These are phyloP conservation scores for Endoconidiophora laricicola DNA, from an alignment of 2,329 filamentous ascomycete species.

Conservation along the genomic window DNA sequence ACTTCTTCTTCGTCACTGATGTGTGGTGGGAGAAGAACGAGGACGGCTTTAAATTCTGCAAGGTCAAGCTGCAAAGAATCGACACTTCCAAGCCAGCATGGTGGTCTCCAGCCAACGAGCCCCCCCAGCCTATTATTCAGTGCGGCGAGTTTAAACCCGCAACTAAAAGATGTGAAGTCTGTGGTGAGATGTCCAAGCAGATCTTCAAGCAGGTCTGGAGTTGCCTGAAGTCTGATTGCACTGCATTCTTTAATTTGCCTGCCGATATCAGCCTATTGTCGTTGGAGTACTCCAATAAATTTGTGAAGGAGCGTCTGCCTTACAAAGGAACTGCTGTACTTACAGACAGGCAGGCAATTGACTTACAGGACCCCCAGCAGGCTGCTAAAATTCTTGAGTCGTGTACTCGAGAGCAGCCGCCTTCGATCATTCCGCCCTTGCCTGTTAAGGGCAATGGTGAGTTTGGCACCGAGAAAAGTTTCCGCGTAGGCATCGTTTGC, in stretches of 20 bases:
- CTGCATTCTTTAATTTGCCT: slow-evolving; percentile 23
- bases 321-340: slow-evolving; percentile 21
- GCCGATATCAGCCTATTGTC: slow-evolving; percentile 15
- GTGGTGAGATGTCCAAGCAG: slow-evolving; percentile 23
- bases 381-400: background rate
- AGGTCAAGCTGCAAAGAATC: slow-evolving; percentile 50
- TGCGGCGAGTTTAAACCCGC: too few relatives aligned
- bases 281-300: slow-evolving; percentile 37
- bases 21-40: slow-evolving; percentile 47
- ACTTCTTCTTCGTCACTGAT: slow-evolving; percentile 50
- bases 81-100: slow-evolving; percentile 26
- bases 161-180: slow-evolving; percentile 23
- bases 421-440: slow-evolving; percentile 21
- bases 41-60: slow-evolving; percentile 25
- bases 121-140: too few relatives aligned
- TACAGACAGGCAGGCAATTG: background rate
- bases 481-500: slow-evolving; percentile 50
- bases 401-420: slow-evolving; percentile 3
- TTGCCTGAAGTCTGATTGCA: slow-evolving; percentile 18
- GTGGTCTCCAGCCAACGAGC: slow-evolving; percentile 32
- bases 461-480: slow-evolving; percentile 31
- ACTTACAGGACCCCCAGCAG: background rate
- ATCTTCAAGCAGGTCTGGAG: slow-evolving; percentile 20
- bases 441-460: slow-evolving; percentile 21
- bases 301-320: slow-evolving; percentile 35